phyloP scores from a whole-genome alignment of 2,329 filamentous ascomycete species.

The Monosporascus sp. region DNA sequence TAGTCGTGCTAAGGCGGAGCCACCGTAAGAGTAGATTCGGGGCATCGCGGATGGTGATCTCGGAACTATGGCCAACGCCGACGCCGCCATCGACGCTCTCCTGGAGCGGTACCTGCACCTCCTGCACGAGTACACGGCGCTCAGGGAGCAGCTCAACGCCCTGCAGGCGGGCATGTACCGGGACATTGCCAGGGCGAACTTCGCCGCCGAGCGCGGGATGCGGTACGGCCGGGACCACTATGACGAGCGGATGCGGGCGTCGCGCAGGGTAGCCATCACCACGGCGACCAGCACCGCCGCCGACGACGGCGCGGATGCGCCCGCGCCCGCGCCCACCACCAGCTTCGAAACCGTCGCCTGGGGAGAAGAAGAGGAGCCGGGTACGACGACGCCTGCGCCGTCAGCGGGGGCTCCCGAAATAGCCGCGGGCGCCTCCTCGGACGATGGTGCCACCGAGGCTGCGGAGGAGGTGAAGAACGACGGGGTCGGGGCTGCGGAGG shows the following conservation, averaged over 20 bases:
- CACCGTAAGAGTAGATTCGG: no score
- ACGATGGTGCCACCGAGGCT: neutral
- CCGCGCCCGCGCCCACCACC: neutral
- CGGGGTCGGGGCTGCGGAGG: slow-evolving; percentile 3
- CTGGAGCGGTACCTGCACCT: slow-evolving; percentile 61
- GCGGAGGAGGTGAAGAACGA: neutral
- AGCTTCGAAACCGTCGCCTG: slow-evolving; percentile 15
- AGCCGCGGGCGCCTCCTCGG: neutral
- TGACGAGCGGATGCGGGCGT: slow-evolving; percentile 67
- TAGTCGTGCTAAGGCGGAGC: no score
- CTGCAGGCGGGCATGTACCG: slow-evolving; percentile 53
- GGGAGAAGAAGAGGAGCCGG: slow-evolving; percentile 6
- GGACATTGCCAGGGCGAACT: slow-evolving; percentile 69
- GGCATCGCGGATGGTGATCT: slow-evolving; percentile 22
- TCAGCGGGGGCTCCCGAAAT: no score
- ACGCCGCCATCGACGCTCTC: slow-evolving; percentile 51
- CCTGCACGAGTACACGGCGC: slow-evolving; percentile 60
- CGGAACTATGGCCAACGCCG: no score
- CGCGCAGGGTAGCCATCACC: slow-evolving; percentile 35
- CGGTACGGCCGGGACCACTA: slow-evolving; percentile 67
- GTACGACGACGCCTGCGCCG: no score
- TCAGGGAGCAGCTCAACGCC: slow-evolving; percentile 48
- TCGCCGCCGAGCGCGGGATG: slow-evolving; percentile 56
- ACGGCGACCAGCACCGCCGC: neutral
- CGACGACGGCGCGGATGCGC: slow-evolving; percentile 1